These are phyloP conservation scores for Cladophialophora bantiana DNA, from an alignment of 2,329 filamentous ascomycete genomes.

Conservation along the genomic window DNA sequence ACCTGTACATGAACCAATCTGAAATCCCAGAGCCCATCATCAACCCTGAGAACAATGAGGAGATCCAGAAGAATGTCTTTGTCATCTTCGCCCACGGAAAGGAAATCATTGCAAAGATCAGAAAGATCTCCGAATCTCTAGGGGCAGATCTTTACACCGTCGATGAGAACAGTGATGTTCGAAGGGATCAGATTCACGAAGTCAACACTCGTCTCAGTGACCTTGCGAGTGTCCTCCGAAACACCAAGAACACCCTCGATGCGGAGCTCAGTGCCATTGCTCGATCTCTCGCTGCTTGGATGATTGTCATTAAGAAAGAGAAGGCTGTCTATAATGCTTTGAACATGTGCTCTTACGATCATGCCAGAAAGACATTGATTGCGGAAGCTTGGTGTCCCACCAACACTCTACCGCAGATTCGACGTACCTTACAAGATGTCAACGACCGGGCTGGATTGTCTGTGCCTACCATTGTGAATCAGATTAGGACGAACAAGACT, in stretches of 20 bases:
- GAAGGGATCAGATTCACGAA: constrained; percentile 94
- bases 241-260: constrained; percentile 93
- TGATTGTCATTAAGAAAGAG: constrained; percentile 97
- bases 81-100: constrained; percentile 99
- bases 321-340: constrained; percentile 96
- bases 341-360: constrained; percentile 96
- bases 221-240: constrained; percentile 87
- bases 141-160: constrained; percentile 95
- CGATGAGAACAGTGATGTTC: constrained; percentile 94
- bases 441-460: constrained; percentile 94
- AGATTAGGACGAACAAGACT: constrained; percentile 95
- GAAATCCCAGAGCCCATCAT: constrained; percentile 94
- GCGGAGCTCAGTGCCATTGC: constrained; percentile 93
- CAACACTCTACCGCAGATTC: constrained; percentile 85
- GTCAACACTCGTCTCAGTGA: constrained; percentile 93
- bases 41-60: constrained; percentile 90
- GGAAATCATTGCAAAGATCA: constrained; percentile 97
- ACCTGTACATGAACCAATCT: constrained; percentile 99
- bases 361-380: constrained; percentile 92
- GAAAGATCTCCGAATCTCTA: constrained; percentile 98
- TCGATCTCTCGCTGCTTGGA: constrained; percentile 91
- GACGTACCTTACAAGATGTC: constrained; percentile 92
- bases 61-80: constrained; percentile 96
- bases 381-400: constrained; percentile 98
- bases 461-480: constrained; percentile 98